Base-by-base conservation (phyloP, 805 yeast species). In the Starmerella bacillaris region DNA sequence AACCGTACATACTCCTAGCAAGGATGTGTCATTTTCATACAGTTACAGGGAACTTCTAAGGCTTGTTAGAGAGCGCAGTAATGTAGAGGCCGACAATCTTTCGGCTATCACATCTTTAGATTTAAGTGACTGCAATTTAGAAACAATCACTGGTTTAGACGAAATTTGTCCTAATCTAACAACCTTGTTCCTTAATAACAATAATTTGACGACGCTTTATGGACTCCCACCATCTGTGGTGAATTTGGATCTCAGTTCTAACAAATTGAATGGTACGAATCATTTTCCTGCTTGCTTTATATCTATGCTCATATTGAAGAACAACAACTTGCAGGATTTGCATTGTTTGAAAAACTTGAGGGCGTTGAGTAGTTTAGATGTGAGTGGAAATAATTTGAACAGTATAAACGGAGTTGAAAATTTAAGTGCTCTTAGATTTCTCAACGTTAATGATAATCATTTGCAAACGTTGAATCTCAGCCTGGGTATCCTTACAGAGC, bases 161-260 rank as follows among this genome's bases (percentile, higher is more conserved):
- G 30, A 36, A 21, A 31, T 48, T 17, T 24, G 37, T 3, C 51
- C 52, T 3, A 24, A 39, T 2, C 36, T 47, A 14, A 35, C 39
- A 4, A 35, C 37, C 11, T 36, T 43, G 11, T 34, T 42, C 15
- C 26, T 42, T 24, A 33, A 41, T 24, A 31, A 36, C 17, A 48
- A 48, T 29, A 14, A 21, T 3, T 30, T 48, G 16, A 24, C 42
- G 14, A 37, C 38, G 12, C 32, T 47, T 4, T 41, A 48, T 5
- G 51, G 52, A 6, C 37, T 48, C 14, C 49, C 51, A 2, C 35
- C 37, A 15, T 28, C 33, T 3, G 33, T 46, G 5, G 41, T 43
- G 6, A 38, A 37, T 14, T 30, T 46, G 4, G 49, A 46, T 21
- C 26, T 48, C 17, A 19, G 43, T 16, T 5, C 24, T 18, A 48